A percentile compares a stretch with the other conserved stretches of the same genome.
These are phyloP conservation scores for Chernovozyma sophiae-reginae DNA, from an alignment of 1,139 yeast genomes.

Conservation along the genomic window DNA sequence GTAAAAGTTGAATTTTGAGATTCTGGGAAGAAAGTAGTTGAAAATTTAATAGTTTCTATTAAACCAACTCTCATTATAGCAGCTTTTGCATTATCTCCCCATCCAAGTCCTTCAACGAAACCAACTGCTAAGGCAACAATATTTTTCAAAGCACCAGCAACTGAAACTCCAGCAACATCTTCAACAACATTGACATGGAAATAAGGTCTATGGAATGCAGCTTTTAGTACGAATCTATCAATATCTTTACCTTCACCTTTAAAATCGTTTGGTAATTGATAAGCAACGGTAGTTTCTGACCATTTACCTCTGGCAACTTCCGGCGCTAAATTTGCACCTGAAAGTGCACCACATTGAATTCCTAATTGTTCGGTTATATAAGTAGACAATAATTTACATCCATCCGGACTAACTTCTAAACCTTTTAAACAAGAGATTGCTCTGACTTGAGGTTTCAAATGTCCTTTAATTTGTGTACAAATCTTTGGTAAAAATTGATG, in stretches of 20 bases:
- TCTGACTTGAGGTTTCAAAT: constrained; percentile 34
- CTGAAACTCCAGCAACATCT: constrained; percentile 47
- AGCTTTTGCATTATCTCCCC: constrained; percentile 52
- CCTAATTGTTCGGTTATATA: constrained; percentile 43
- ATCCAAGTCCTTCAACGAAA: constrained; percentile 45
- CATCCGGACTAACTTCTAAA: constrained; percentile 41
- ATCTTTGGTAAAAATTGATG: constrained; percentile 44
- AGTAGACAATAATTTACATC: constrained; percentile 42
- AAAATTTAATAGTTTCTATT: constrained; percentile 40
- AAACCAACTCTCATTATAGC: constrained; percentile 49
- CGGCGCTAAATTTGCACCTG: constrained; percentile 48
- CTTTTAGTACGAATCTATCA: constrained; percentile 37
- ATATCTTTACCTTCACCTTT: constrained; percentile 41
- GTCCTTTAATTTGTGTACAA: constrained; percentile 35
- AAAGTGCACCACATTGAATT: constrained; percentile 42
- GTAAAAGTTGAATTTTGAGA: constrained; percentile 39
- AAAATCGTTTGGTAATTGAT: constrained; percentile 36
- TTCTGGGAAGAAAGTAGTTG: constrained; percentile 39
- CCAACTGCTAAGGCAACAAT: constrained; percentile 48
- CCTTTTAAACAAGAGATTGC: constrained; percentile 49
- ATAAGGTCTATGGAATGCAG: constrained; percentile 45
- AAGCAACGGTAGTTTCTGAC: constrained; percentile 51
- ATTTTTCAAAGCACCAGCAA: constrained; percentile 49
- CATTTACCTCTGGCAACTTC: constrained; percentile 46
- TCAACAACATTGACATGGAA: constrained; percentile 47